Base-by-base conservation (phyloP, 1,284 basidiomycete species). In the Rhodotorula sp. region DNA sequence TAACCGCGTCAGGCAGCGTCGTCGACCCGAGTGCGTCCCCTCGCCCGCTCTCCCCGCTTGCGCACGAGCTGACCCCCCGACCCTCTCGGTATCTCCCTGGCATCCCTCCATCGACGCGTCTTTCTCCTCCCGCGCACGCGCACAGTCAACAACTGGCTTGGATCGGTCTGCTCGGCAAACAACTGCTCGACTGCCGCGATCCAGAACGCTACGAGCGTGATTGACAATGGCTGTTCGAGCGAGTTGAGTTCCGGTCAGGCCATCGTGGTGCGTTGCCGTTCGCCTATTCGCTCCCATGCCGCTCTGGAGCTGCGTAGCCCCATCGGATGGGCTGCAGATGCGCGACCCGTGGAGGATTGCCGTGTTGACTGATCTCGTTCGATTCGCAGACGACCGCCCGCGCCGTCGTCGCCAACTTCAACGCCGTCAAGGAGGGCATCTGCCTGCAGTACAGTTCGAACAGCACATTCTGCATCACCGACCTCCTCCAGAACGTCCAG, bases 401-500 rank as follows among this genome's bases (percentile, higher is more conserved):
- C 8, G 28, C 58, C 4, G 55, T 55, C 2, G 40, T 70, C 15
- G 56, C 30, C 20, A 64, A 65, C 59, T 68, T 65, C 40, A 62
- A 62, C 51, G 22, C 20, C 4, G 67, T 68, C 28, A 68, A 67
- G 56, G 40, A 59, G 22, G 63, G 56, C 4, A 46, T 70, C 1
- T 75, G 73, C 62, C 54, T 75, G 0, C 40, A 58, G 31, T 66
- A 65, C 26, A 65, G 52, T 15, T 51, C 62, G 1, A 74, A 74
- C 68, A 40, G 24, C 30, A 62, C 68, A 0, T 69, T 63, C 60
- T 75, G 73, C 58, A 24, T 75, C 48, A 69, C 71, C 58, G 67
- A 50, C 24, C 50, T 69, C 31, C 53, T 69, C 4, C 44, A 26
- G 16, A 44, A 59, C 24, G 20, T 66, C 20, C 59, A 72, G 58